These are phyloP conservation scores for Daedaleopsis sinensis DNA, from an alignment of 768 basidiomycete genomes.

Conservation along the genomic window DNA sequence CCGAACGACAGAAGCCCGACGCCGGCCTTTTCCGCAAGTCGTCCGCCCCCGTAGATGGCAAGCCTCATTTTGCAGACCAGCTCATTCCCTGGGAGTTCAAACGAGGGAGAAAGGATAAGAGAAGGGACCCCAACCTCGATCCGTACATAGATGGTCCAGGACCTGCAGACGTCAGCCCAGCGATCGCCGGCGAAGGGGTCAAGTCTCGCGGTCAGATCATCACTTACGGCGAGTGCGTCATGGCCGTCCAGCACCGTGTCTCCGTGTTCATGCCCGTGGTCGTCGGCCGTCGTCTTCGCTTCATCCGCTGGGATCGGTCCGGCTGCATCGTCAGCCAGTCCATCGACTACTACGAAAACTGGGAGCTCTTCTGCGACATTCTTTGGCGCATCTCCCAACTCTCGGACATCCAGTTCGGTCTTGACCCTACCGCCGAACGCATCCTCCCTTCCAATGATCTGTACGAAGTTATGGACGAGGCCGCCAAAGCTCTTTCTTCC, in stretches of 20 bases:
- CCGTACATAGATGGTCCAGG: not conserved
- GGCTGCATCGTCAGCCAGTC: constrained; percentile 1
- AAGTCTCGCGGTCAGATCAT: constrained; percentile 5
- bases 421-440: constrained; percentile 5
- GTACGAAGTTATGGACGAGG: not conserved
- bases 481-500: not conserved
- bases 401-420: constrained; percentile 1
- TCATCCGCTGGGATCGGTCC: constrained; percentile 16
- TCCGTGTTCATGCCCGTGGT: constrained; percentile 10
- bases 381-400: not conserved
- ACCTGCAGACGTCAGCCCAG: not conserved
- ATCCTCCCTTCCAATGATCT: not conserved
- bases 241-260: constrained; percentile 5
- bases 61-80: not conserved
- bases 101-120: not conserved
- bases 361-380: not conserved
- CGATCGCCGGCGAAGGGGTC: not conserved
- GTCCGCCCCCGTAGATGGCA: not conserved
- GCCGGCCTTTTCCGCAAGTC: not conserved
- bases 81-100: constrained; percentile 2
- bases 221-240: constrained; percentile 2
- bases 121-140: not conserved
- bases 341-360: constrained; percentile 7
- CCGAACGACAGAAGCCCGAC: not conserved
- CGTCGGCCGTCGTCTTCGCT: constrained; percentile 2